Conservation (phyloP, 441 rosid genomes). For the Syzygium malaccense region DNA sequence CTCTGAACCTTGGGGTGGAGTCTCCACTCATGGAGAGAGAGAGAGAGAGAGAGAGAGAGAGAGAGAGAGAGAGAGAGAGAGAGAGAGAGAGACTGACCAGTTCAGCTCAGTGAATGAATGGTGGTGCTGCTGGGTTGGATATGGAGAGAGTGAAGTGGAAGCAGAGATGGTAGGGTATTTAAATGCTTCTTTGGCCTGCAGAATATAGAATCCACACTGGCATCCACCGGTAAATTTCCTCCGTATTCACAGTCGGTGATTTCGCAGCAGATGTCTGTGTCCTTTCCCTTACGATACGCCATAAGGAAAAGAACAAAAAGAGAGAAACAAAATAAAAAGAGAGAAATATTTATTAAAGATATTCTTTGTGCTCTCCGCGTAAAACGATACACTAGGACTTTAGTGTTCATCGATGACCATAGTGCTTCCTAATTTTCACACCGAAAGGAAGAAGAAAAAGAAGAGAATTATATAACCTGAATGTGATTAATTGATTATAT, state of each 20-base stretch:
- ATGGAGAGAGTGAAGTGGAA: background rate
- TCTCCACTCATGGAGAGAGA: background rate
- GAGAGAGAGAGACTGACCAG: background rate
- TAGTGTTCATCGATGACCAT: background rate
- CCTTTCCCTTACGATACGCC: background rate
- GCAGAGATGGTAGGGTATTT: background rate
- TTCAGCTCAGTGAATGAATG: background rate
- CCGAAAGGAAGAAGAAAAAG: background rate
- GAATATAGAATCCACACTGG: background rate
- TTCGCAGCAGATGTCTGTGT: background rate
- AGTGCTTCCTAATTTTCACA: background rate
- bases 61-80: background rate
- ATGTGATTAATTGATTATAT: background rate
- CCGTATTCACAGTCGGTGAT: background rate
- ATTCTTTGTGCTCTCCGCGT: background rate
- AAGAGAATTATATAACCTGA: background rate
- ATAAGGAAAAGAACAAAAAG: background rate
- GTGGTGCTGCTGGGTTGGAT: background rate
- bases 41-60: background rate
- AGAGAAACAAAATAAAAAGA: background rate
- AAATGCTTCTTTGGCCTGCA: background rate
- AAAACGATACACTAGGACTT: background rate
- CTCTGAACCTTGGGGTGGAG: background rate
- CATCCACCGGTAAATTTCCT: background rate
- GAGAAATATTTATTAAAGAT: background rate